phyloP scores from a whole-genome alignment of 2,329 filamentous ascomycete genomes.

The Pestalotiopsis sp. region DNA sequence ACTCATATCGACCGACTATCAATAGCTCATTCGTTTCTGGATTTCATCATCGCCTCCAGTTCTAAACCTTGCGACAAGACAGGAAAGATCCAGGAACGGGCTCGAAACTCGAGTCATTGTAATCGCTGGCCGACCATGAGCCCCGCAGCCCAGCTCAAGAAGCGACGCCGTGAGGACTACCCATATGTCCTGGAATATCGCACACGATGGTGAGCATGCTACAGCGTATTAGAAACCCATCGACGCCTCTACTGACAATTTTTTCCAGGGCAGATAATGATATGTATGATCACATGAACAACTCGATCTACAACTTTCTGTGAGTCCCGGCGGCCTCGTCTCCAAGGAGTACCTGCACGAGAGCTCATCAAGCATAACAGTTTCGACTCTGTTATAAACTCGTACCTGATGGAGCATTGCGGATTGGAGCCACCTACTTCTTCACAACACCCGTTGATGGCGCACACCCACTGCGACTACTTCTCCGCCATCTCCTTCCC shows the following conservation, averaged over 20 bases:
- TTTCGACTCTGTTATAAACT: slow-evolving; percentile 89
- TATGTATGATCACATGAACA: slow-evolving; percentile 95
- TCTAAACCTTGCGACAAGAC: not conserved
- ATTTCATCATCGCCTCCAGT: not conserved
- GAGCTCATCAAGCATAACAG: slow-evolving; percentile 36
- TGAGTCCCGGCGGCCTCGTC: slow-evolving; percentile 35
- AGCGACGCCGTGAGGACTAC: slow-evolving; percentile 72
- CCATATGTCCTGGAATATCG: slow-evolving; percentile 78
- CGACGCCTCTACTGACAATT: slow-evolving; percentile 13
- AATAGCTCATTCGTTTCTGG: too few relatives aligned
- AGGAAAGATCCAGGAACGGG: not conserved
- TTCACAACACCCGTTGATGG: slow-evolving; percentile 78
- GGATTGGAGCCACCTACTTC: slow-evolving; percentile 71
- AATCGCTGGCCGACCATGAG: slow-evolving; percentile 30
- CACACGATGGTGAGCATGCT: slow-evolving; percentile 72
- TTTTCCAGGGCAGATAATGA: slow-evolving; percentile 80
- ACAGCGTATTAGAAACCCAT: slow-evolving; percentile 16
- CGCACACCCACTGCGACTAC: slow-evolving; percentile 84
- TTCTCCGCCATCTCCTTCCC: slow-evolving; percentile 83
- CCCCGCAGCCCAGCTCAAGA: slow-evolving; percentile 51
- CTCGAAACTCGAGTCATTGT: not conserved
- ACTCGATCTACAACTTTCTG: slow-evolving; percentile 83
- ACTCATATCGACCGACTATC: too few relatives aligned
- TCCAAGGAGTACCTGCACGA: not conserved
- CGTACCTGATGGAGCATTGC: slow-evolving; percentile 81